A percentile compares a stretch with the other conserved stretches of the same genome.
Conservation (phyloP, 768 basidiomycete species). For the Terana coerulea region DNA sequence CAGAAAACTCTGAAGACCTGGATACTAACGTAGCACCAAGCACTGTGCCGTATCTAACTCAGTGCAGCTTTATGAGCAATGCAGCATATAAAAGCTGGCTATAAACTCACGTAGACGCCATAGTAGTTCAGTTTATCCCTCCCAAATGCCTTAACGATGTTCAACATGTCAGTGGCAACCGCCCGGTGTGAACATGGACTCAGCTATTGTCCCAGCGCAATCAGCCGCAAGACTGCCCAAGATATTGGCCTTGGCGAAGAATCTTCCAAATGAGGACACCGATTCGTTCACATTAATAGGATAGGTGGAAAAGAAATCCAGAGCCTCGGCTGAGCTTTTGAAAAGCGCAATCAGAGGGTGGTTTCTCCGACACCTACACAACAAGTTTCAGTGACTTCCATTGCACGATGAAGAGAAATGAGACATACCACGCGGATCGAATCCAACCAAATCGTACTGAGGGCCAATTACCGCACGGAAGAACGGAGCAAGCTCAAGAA, state of each 20-base stretch:
- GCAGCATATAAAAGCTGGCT: no score
- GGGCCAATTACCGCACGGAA: constrained; percentile 22
- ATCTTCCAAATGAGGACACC: background rate
- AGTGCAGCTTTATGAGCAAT: background rate
- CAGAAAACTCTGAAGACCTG: background rate
- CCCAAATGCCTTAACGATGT: constrained; percentile 24
- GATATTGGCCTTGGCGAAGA: background rate
- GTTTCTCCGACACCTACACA: constrained; percentile 7
- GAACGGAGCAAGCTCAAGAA: background rate
- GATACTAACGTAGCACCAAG: constrained; percentile 17
- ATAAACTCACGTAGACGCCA: constrained; percentile 19
- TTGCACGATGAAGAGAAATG: background rate
- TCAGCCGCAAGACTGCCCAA: background rate
- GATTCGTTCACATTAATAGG: background rate
- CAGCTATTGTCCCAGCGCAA: background rate
- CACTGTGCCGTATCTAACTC: constrained; percentile 16
- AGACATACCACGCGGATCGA: constrained; percentile 28
- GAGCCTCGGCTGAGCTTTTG: background rate
- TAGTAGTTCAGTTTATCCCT: constrained; percentile 28
- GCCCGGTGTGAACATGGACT: constrained; percentile 23
- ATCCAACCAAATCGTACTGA: constrained; percentile 27
- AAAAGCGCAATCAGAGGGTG: constrained; percentile 3
- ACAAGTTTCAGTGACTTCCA: constrained; percentile 17
- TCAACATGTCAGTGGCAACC: constrained; percentile 30
- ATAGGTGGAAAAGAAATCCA: background rate